phyloP scores from a whole-genome alignment of 106 monocot genomes.

The Dactylorhiza incarnata region DNA sequence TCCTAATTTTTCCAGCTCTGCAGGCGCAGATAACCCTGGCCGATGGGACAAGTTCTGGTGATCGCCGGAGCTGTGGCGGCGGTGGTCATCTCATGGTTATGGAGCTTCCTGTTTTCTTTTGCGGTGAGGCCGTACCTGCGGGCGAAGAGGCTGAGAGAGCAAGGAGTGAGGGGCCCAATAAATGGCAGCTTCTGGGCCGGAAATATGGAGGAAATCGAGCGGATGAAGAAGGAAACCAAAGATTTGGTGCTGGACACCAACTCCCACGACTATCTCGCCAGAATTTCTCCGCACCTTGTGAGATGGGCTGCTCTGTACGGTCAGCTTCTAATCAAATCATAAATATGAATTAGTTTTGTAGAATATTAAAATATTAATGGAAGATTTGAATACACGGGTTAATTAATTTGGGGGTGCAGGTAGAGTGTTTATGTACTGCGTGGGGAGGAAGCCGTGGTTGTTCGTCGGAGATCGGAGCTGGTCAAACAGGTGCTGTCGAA shows the following conservation, averaged over 20 bases:
- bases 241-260: slow-evolving; percentile 8
- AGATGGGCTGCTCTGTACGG: slow-evolving; percentile 18
- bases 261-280: slow-evolving; percentile 10
- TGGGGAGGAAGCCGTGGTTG: slow-evolving; percentile 25
- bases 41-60: slow-evolving; percentile 3
- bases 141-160: slow-evolving; percentile 12
- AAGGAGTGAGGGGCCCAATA: slow-evolving; percentile 13
- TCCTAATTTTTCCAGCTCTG: no score
- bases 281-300: slow-evolving; percentile 9
- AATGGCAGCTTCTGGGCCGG: slow-evolving; percentile 12
- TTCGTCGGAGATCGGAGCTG: slow-evolving; percentile 33
- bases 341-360: neutral
- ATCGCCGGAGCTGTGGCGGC: slow-evolving; percentile 1
- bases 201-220: slow-evolving; percentile 11
- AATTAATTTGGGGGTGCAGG: slow-evolving; percentile 15
- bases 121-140: slow-evolving; percentile 1
- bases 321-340: neutral
- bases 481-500: slow-evolving; percentile 41
- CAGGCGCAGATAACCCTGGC: no score
- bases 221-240: slow-evolving; percentile 5
- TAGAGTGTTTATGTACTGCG: slow-evolving; percentile 35
- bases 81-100: neutral
- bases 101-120: neutral
- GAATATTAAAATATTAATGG: neutral
- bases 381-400: neutral